Conservation (phyloP, 345 rosid genomes). For the Citrus australasica region DNA sequence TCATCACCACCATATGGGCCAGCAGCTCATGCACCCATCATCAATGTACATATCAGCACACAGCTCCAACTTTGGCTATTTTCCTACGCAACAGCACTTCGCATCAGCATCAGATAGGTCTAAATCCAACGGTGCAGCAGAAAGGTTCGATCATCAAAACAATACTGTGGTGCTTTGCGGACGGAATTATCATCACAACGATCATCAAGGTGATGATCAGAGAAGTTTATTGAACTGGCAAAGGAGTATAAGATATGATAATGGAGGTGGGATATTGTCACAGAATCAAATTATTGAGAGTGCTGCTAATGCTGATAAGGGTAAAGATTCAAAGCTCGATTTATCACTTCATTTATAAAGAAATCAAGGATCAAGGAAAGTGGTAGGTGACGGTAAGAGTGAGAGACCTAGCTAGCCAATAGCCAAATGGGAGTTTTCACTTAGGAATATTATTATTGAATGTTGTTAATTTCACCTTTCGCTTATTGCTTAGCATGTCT, state of each 20-base stretch:
- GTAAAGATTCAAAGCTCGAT: conserved; percentile 57
- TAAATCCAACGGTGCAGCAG: conserved; percentile 35
- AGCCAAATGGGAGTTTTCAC: neutral
- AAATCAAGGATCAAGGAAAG: neutral
- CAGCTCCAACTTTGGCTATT: conserved; percentile 37
- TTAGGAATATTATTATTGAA: neutral
- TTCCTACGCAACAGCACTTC: conserved; percentile 21
- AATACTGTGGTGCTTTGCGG: conserved; percentile 15
- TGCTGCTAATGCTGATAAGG: conserved; percentile 15
- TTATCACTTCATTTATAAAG: conserved; percentile 78
- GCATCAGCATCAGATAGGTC: conserved; percentile 14
- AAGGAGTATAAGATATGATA: conserved; percentile 31
- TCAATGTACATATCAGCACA: conserved; percentile 49
- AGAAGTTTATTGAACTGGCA: conserved; percentile 35
- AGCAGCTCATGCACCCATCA: conserved; percentile 37
- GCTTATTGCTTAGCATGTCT: neutral
- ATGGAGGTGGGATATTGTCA: neutral
- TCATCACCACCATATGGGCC: conserved; percentile 30
- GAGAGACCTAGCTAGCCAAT: neutral
- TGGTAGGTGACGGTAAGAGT: neutral
- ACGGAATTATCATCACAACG: neutral
- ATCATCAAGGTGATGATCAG: conserved; percentile 8
- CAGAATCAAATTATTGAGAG: conserved; percentile 10
- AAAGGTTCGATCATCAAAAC: conserved; percentile 25
- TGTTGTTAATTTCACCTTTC: neutral